Conservation (phyloP, 208 protist genomes). For the Leishmania mexicana region DNA sequence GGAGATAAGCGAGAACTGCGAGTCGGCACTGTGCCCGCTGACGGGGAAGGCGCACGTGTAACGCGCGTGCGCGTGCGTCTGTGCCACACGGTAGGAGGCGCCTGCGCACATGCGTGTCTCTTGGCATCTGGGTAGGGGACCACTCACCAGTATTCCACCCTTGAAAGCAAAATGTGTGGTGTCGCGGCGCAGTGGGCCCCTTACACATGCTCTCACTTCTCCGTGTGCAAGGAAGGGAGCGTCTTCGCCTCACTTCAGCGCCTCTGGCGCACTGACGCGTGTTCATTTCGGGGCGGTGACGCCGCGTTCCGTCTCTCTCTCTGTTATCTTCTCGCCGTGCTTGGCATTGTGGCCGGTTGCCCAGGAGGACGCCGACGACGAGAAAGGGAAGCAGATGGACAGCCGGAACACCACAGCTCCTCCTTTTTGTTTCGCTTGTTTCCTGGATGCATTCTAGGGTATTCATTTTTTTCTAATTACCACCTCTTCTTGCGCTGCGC, state of each 20-base stretch:
- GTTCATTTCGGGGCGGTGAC: neutral
- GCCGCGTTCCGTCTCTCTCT: neutral
- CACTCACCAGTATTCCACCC: neutral
- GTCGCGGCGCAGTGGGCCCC: neutral
- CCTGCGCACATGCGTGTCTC: neutral
- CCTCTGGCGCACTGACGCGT: neutral
- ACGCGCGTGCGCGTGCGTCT: neutral
- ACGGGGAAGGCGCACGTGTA: slow-evolving; percentile 54
- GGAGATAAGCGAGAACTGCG: slow-evolving; percentile 41
- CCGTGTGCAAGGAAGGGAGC: neutral
- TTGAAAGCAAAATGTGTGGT: neutral
- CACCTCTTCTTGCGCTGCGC: neutral
- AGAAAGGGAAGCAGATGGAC: neutral
- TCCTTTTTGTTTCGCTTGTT: neutral
- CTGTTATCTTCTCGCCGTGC: neutral
- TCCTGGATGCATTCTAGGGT: neutral
- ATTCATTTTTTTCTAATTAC: neutral
- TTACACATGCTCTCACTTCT: neutral
- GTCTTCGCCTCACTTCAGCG: neutral
- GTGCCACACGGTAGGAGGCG: neutral
- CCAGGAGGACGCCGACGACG: neutral
- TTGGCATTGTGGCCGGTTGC: neutral
- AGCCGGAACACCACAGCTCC: neutral
- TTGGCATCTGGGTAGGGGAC: neutral
- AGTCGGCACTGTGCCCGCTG: slow-evolving; percentile 42